phyloP scores from a whole-genome alignment of 148 eudicot species.

The Camellia japonica region DNA sequence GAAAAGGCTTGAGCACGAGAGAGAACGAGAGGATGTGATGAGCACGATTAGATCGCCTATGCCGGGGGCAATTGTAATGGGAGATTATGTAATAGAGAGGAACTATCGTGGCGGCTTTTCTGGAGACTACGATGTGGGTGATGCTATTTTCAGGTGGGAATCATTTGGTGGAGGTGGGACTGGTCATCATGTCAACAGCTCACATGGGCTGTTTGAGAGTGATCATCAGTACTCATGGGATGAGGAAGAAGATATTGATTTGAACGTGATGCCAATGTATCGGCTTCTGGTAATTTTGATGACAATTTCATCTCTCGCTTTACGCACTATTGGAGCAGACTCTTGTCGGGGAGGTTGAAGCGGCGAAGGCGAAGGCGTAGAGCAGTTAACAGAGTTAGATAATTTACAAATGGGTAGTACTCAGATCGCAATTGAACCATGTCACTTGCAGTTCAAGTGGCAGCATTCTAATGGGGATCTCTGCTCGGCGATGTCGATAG shows the following conservation, averaged over 20 bases:
- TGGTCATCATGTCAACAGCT: constrained; percentile 15
- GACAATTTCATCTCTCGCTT: constrained; percentile 28
- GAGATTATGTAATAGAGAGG: constrained; percentile 72
- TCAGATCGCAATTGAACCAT: background rate
- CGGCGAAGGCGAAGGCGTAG: constrained; percentile 26
- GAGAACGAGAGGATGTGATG: constrained; percentile 59
- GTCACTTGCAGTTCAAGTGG: background rate
- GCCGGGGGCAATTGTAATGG: constrained; percentile 63
- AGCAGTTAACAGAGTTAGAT: constrained; percentile 18
- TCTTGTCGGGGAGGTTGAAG: constrained; percentile 34
- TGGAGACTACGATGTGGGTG: constrained; percentile 34
- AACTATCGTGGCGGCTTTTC: constrained; percentile 26
- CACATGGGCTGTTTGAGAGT: constrained; percentile 29
- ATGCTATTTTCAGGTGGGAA: constrained; percentile 30
- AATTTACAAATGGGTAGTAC: background rate
- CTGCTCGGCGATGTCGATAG: no score
- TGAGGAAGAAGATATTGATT: constrained; percentile 24
- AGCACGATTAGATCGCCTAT: constrained; percentile 54
- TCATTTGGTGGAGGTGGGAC: constrained; percentile 24
- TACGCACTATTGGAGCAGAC: constrained; percentile 30
- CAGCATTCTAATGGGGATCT: background rate
- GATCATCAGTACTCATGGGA: constrained; percentile 31
- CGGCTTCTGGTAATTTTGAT: constrained; percentile 18
- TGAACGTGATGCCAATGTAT: background rate
- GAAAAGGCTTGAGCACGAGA: constrained; percentile 61